Evolutionary conservation across 2,329 filamentous ascomycete species (phyloP).

Genomic region (Tolypocladium album): DNA sequence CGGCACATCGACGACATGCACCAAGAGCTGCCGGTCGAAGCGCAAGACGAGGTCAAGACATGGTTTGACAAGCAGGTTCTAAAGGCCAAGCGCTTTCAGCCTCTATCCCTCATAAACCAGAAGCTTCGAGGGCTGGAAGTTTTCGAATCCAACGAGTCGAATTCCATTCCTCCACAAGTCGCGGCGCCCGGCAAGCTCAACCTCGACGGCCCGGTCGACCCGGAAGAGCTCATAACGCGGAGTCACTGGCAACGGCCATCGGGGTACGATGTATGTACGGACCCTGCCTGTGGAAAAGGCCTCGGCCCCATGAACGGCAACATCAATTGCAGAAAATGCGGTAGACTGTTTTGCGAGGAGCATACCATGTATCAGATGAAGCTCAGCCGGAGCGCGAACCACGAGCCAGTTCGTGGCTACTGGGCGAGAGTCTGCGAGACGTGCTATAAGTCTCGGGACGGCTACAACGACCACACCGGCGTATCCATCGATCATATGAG

Average conservation of each 20-base stretch:
- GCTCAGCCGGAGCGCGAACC: slow-evolving; percentile 74
- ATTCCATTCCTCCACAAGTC: slow-evolving; percentile 19
- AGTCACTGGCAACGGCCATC: slow-evolving; percentile 79
- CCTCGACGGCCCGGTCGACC: slow-evolving; percentile 47
- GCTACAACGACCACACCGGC: slow-evolving; percentile 84
- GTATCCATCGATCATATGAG: slow-evolving; percentile 59
- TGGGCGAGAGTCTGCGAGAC: slow-evolving; percentile 98
- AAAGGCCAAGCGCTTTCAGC: slow-evolving; percentile 89
- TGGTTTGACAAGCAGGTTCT: slow-evolving; percentile 95
- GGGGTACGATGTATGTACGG: slow-evolving; percentile 70
- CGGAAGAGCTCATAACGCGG: slow-evolving; percentile 81
- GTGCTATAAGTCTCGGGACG: slow-evolving; percentile 94
- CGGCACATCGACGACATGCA: slow-evolving; percentile 76
- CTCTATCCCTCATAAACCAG: slow-evolving; percentile 82
- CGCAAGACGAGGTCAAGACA: slow-evolving; percentile 90
- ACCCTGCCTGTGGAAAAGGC: slow-evolving; percentile 73
- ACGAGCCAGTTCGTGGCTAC: slow-evolving; percentile 80
- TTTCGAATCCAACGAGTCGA: slow-evolving; percentile 81
- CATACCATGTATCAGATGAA: slow-evolving; percentile 99
- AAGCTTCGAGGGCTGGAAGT: slow-evolving; percentile 87
- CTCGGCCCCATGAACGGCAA: slow-evolving; percentile 71
- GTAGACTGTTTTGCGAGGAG: slow-evolving; percentile 87
- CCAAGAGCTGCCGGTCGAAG: slow-evolving; percentile 76
- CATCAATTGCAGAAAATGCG: slow-evolving; percentile 90
- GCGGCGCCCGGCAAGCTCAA: slow-evolving; percentile 23